Base-by-base conservation (phyloP, 495 filamentous ascomycete species). In the Trypethelium eluteriae region DNA sequence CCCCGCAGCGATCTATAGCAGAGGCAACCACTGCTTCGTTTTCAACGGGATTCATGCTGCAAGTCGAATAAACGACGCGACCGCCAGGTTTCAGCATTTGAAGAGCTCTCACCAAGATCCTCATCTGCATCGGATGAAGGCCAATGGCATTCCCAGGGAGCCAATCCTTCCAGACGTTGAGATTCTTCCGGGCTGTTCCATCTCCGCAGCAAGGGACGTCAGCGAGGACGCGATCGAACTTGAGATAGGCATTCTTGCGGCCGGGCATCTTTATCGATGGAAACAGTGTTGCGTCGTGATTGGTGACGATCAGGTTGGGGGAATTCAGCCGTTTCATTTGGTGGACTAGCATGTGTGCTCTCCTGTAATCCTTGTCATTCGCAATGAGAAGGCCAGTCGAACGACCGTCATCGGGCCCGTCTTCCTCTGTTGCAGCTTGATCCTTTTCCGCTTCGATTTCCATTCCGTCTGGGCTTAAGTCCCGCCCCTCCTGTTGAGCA, bases 121-220 rank as follows among this genome's bases (percentile, higher is more conserved):
- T 84, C 39, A 89, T 83, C 76, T 98, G 94, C 1, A 89, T 92
- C 25, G 85, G 74, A 75, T 96, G 86, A 12, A 98, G 83, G 14
- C 93, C 93, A 64, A 97, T 75, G 6, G 87, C 93, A 74, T 89
- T 95, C 62, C 82, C 82, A 0, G 92, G 90, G 63, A 78, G 87
- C 94, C 94, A 98, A 66, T 97, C 92, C 73, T 89, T 92, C 94
- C 94, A 98, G 47, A 98, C 80, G 75, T 88, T 89, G 50, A 84
- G 78, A 72, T 98, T 98, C 84, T 98, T 98, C 41, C 94, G 83
- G 18, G 86, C 78, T 2, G 94, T 98, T 36, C 94, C 94, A 71
- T 98, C 94, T 62, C 94, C 94, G 9, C 93, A 94, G 78, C 94
- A 98, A 50, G 95, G 94, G 2, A 98, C 94, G 76, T 98, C 94